Base-by-base conservation (phyloP, 495 filamentous ascomycete species). In the Aspergillus affinis region DNA sequence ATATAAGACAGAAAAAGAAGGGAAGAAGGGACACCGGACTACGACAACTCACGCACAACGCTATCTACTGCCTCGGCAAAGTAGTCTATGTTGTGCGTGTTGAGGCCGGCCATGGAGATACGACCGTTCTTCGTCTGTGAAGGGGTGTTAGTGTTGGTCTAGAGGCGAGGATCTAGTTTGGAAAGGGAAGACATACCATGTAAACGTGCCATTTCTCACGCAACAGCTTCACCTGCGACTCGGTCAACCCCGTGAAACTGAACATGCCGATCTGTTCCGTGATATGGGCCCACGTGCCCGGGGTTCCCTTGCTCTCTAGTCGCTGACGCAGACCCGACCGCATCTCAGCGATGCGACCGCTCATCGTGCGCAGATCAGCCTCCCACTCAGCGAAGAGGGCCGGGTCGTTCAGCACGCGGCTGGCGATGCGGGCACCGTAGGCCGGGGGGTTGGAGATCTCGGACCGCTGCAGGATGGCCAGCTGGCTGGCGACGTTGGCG, bases 231-330 rank as follows among this genome's bases (percentile, higher is more conserved):
- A 96, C 94, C 74, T 99, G 94, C 52, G 81, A 69, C 81, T 97
- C 93, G 1, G 71, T 87, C 73, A 99, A 72, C 0, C 94, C 94
- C 2, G 94, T 99, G 72, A 95, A 99, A 69, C 89, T 93, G 78
- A 99, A 99, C 94, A 99, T 99, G 67, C 94, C 94, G 73, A 99
- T 99, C 82, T 99, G 94, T 61, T 94, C 88, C 9, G 92, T 96
- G 71, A 99, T 96, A 75, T 99, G 94, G 58, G 91, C 88, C 94
- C 94, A 98, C 12, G 82, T 86, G 4, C 94, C 95, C 0, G 93
- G 93, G 1, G 94, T 97, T 3, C 84, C 87, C 46, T 71, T 73
- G 63, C 86, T 84, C 75, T 96, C 92, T 2, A 99, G 79, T 65
- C 92, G 90, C 56, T 74, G 72, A 15, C 90, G 80, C 63, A 99